A percentile compares a stretch with the other conserved stretches of the same genome.
phyloP scores from a whole-genome alignment of 768 basidiomycete species.

The Artomyces pyxidatus region DNA sequence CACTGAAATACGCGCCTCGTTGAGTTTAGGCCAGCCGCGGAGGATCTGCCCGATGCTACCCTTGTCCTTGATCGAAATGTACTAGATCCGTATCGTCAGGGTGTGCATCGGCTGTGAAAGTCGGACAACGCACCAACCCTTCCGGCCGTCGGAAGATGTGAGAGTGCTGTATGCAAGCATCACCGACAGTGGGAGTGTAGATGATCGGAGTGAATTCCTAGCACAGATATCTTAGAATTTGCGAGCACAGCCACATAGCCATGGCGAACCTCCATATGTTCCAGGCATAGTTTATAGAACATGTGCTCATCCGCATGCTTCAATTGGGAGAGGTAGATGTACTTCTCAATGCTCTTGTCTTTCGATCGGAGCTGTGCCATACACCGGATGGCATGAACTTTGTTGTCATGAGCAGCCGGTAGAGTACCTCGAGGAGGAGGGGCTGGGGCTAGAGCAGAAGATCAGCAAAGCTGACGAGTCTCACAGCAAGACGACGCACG shows the following conservation, averaged over 20 bases:
- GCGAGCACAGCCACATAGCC: constrained; percentile 1
- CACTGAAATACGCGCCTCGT: constrained; percentile 81
- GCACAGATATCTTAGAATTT: background rate
- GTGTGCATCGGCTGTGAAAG: background rate
- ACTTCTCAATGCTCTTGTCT: constrained; percentile 68
- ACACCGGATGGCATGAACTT: constrained; percentile 49
- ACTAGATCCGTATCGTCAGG: constrained; percentile 30
- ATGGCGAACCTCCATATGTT: constrained; percentile 53
- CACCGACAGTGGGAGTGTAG: constrained; percentile 90
- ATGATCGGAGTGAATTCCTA: constrained; percentile 68
- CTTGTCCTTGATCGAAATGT: constrained; percentile 76
- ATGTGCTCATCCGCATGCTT: constrained; percentile 63
- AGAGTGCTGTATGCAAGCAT: constrained; percentile 80
- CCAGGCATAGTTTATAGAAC: constrained; percentile 73
- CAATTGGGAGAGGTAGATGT: constrained; percentile 74
- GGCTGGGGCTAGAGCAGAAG: constrained; percentile 1
- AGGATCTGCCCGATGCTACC: constrained; percentile 69
- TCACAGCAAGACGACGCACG: constrained; percentile 31
- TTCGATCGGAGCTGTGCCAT: constrained; percentile 70
- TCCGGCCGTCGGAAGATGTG: constrained; percentile 71
- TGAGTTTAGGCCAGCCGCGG: constrained; percentile 59
- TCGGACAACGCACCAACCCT: constrained; percentile 41
- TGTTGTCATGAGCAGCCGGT: constrained; percentile 48
- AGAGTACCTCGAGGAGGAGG: constrained; percentile 46
- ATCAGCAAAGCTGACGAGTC: background rate